These are phyloP conservation scores for Macrophomina pseudophaseolina DNA, from an alignment of 2,329 filamentous ascomycete genomes.

Conservation along the genomic window DNA sequence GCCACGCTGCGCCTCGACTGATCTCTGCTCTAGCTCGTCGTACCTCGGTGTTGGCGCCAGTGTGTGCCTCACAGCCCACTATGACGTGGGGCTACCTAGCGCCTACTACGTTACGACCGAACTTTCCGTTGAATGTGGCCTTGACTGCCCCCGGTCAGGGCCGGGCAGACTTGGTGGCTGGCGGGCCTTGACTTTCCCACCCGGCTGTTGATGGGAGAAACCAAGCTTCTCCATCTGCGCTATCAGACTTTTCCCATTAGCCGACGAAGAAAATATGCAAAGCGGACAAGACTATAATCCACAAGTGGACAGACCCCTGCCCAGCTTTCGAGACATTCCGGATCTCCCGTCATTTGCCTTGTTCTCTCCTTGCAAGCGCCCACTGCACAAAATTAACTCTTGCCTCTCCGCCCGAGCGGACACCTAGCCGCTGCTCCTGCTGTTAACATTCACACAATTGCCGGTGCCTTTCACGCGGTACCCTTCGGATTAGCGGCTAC, in stretches of 20 bases:
- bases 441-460: background rate
- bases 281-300: too few relatives aligned
- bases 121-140: background rate
- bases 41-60: background rate
- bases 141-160: background rate
- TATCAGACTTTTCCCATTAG: too few relatives aligned
- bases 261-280: too few relatives aligned
- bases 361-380: too few relatives aligned
- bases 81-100: background rate
- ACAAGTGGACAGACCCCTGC: too few relatives aligned
- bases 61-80: background rate
- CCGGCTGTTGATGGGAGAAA: too few relatives aligned
- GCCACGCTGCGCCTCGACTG: background rate
- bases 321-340: too few relatives aligned
- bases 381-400: too few relatives aligned
- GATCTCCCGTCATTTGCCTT: too few relatives aligned
- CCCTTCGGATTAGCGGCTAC: background rate
- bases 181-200: too few relatives aligned
- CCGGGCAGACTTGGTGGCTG: background rate
- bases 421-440: background rate
- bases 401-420: too few relatives aligned
- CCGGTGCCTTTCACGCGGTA: background rate
- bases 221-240: too few relatives aligned
- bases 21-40: background rate
- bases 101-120: background rate